Conservation (phyloP, 73 alveolate genomes). For the Durusdinium trenchii region DNA sequence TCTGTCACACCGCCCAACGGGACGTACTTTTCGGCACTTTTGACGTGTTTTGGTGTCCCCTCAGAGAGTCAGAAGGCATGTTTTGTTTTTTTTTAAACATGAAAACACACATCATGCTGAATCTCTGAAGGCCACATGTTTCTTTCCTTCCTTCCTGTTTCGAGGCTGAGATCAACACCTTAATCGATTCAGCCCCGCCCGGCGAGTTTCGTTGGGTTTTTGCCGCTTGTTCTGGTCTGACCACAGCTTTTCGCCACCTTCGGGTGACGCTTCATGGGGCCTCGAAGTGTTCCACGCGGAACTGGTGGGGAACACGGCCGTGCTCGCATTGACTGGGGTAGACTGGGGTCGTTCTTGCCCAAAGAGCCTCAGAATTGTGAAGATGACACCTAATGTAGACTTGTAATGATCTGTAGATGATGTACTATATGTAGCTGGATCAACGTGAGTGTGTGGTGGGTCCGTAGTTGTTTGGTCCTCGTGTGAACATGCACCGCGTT, state of each 20-base stretch:
- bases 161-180: neutral
- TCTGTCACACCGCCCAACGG: too few species aligned
- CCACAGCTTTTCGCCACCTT: neutral
- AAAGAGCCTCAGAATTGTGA: neutral
- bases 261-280: neutral
- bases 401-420: neutral
- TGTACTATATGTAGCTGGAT: too few species aligned
- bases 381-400: neutral
- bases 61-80: too few species aligned
- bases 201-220: neutral
- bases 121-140: too few species aligned
- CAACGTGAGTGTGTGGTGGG: neutral
- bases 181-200: neutral
- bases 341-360: neutral
- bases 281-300: neutral
- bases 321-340: too few species aligned
- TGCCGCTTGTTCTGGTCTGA: neutral
- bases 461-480: neutral
- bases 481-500: neutral
- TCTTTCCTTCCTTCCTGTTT: too few species aligned
- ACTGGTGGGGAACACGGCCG: neutral
- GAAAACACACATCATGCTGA: too few species aligned
- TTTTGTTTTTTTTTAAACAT: too few species aligned
- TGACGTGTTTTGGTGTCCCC: too few species aligned
- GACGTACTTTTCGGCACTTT: too few species aligned